Base-by-base conservation (phyloP, 148 eudicot species). In the Rhododendron ovatum region DNA sequence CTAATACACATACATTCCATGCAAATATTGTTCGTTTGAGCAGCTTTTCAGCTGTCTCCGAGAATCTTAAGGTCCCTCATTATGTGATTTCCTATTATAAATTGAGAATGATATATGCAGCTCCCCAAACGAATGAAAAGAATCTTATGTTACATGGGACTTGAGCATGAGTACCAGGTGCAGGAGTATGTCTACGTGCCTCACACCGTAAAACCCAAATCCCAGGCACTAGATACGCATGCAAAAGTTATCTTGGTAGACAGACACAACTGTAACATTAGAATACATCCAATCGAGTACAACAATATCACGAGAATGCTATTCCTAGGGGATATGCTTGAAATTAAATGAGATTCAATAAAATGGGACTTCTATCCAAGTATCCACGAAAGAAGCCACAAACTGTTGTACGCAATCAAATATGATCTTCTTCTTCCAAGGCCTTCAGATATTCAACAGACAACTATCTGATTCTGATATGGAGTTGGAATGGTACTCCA, bases 261-360 rank as follows among this genome's bases (percentile, higher is more conserved):
- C n/a, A 14, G 79, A 35, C 48, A 76, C 13, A 20, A 15, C 50
- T 39, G 80, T 41, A 20, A 41, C 48, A 41, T 41, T 76, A 3
- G 1, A 76, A 26, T 41, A 76, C 11, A 76, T 41, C 41, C n/a
- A 20, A 76, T 41, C 3, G 22, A 37, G 80, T 17, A 39, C 4
- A 20, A 41, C 41, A 17, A 76, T 76, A 33, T 76, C 20, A 13
- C 1, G 1, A 76, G 50, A 20, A 39, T 20, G 50, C 26, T 75
- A 13, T 39, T 53, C 4, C 17, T 0, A 30, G 18, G 48, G 48
- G 26, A 39, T 39, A 76, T 41, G 45, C 80, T 76, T 76, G 28
- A 20, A 76, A 76, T 76, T 76, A 76, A 76, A 76, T 39, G 48
- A 43, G 80, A 76, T 76, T 76, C 80, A 41, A 43, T 45, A 78